Conservation (phyloP, 768 basidiomycete species). For the Clitopilus hobsonii region DNA sequence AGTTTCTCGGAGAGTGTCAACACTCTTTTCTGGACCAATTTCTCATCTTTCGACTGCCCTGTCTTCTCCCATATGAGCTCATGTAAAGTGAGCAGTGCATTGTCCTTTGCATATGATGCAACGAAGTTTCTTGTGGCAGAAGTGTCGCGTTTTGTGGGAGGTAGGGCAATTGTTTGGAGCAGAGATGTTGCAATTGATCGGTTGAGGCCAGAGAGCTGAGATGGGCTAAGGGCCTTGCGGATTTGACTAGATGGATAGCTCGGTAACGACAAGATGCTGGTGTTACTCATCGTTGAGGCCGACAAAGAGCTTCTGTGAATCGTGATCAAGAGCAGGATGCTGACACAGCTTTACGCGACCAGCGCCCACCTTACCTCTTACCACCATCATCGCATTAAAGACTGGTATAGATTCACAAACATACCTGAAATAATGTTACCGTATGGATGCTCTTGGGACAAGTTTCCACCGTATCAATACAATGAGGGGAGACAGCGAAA, state of each 20-base stretch:
- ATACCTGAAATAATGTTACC: too few relatives aligned
- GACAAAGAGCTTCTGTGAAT: too few relatives aligned
- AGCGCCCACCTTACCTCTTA: background rate
- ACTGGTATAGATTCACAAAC: too few relatives aligned
- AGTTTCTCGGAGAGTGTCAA: slow-evolving; percentile 56
- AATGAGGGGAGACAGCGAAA: too few relatives aligned
- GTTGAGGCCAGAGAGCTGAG: slow-evolving; percentile 46
- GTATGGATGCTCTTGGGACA: too few relatives aligned
- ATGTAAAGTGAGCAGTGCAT: slow-evolving; percentile 47
- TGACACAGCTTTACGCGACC: too few relatives aligned
- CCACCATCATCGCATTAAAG: background rate
- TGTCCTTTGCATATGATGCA: slow-evolving; percentile 53
- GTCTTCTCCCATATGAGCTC: slow-evolving; percentile 52
- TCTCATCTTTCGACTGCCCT: slow-evolving; percentile 32
- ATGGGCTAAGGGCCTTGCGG: slow-evolving; percentile 44
- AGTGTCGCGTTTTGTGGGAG: slow-evolving; percentile 40
- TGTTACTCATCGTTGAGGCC: slow-evolving; percentile 12
- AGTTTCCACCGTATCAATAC: too few relatives aligned
- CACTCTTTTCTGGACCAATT: slow-evolving; percentile 39
- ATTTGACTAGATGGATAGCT: slow-evolving; percentile 49
- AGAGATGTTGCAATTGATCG: slow-evolving; percentile 43
- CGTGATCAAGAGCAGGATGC: too few relatives aligned
- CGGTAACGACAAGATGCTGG: slow-evolving; percentile 30
- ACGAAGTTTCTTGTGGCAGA: slow-evolving; percentile 45
- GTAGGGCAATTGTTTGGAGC: slow-evolving; percentile 40